These are phyloP conservation scores for Globisporangium cylindrosporum DNA, from an alignment of 352 stramenopile species.

Conservation along the genomic window DNA sequence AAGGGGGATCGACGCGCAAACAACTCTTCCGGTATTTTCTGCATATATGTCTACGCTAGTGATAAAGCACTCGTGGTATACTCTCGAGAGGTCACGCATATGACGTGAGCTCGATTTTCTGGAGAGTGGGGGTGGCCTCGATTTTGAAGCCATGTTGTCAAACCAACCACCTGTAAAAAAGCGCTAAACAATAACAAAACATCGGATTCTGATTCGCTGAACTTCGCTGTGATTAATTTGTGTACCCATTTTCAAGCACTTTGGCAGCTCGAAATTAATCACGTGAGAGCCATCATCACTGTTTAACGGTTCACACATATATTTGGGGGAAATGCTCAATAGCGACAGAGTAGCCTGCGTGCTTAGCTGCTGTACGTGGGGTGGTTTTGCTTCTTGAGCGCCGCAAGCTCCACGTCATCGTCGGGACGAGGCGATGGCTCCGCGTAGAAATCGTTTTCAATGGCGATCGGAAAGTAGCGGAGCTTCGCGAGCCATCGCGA, in stretches of 20 bases:
- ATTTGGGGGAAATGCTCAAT: neutral
- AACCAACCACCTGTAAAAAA: no score
- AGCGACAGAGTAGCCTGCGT: neutral
- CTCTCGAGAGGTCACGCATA: no score
- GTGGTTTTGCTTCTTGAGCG: constrained; percentile 1
- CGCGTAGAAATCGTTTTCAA: constrained; percentile 18
- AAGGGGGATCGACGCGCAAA: no score
- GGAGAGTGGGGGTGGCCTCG: no score
- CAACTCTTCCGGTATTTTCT: no score
- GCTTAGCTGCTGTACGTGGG: neutral
- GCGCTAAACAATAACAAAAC: no score
- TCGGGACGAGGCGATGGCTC: neutral
- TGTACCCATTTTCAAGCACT: neutral
- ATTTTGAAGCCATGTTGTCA: no score
- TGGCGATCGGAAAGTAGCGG: neutral
- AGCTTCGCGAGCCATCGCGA: constrained; percentile 9
- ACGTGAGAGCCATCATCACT: neutral
- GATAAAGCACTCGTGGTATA: no score
- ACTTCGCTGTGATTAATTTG: neutral
- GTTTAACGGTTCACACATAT: neutral
- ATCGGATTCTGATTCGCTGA: neutral
- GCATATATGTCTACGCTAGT: no score
- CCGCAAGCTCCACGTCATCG: constrained; percentile 6
- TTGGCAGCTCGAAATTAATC: neutral
- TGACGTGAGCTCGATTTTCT: no score